phyloP scores from a whole-genome alignment of 371 early-diverging fungal genomes.

The Mucor velutinosus region DNA sequence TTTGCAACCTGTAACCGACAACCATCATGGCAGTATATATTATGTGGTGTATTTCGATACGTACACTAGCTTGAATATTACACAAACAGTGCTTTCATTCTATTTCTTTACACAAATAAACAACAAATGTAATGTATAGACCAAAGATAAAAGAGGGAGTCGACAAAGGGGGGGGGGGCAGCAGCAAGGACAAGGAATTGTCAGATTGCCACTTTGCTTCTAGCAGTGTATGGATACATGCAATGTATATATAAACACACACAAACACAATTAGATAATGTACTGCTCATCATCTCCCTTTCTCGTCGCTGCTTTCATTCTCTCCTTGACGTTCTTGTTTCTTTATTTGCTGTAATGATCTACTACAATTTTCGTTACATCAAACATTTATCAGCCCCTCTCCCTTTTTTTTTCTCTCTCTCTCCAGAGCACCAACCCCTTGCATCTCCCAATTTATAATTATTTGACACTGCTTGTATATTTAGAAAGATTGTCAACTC shows the following conservation, averaged over 20 bases:
- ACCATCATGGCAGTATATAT: not conserved
- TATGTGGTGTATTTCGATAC: not conserved
- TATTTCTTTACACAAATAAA: not conserved
- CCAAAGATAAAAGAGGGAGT: not conserved
- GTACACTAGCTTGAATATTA: not conserved
- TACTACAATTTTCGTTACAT: not conserved
- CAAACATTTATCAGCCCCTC: not conserved
- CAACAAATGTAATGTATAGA: not conserved
- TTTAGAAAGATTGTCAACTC: slow-evolving; percentile 1
- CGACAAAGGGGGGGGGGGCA: not conserved
- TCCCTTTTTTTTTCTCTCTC: not conserved
- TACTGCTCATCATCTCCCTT: slow-evolving; percentile 2
- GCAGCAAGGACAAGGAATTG: not conserved
- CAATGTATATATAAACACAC: not conserved
- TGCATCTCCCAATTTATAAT: not conserved
- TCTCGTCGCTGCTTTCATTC: not conserved
- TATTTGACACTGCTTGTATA: not conserved
- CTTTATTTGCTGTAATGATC: not conserved
- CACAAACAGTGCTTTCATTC: not conserved
- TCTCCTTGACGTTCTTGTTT: not conserved
- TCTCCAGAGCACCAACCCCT: not conserved
- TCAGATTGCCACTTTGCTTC: slow-evolving; percentile 1
- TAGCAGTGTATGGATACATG: not conserved
- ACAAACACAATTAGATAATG: not conserved
- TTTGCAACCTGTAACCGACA: not conserved